Evolutionary conservation across 2,329 filamentous ascomycete species (phyloP), one percentile per base, ranked within the genome.

Genomic region (Phaeomoniella chlamydospora): DNA sequence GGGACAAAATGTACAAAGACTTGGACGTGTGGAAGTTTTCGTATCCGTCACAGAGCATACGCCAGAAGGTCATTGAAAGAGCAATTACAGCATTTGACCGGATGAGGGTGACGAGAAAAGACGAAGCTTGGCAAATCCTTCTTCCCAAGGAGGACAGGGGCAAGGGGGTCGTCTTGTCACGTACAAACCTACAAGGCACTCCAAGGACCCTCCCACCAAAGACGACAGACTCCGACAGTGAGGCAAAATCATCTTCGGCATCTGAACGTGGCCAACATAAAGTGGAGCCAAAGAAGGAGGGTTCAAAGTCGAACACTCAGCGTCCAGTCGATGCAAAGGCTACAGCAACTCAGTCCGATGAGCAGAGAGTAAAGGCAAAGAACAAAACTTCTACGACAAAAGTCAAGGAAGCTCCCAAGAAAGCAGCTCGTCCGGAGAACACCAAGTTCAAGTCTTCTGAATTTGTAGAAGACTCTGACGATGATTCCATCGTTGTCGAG

Each of bases 71-170:
- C 17, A 71, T 78, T 46, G 68, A 76, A 42, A 70, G 70, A 53
- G 72, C 74, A 37, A 68, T 77, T 46, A 68, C 67, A 36, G 72
- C 74, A 31, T 78, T 72, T 50, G 74, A 79, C 52, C 65, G 74
- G 36, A 62, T 71, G 54, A 63, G 74, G 17, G 56, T 78, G 13
- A 65, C 68, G 4, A 70, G 70, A 43, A 63, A 68, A 26, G 74
- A 78, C 47, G 68, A 68, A 47, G 55, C 72, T 14, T 79, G 74
- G 74, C 73, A 79, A 54, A 61, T 61, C 43, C 57, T 79, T 39
- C 59, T 78, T 37, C 71, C 71, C 5, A 65, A 65, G 45, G 64
- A 71, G 34, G 72, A 78, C 46, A 65, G 74, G 43, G 70, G 70
- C 31, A 74, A 77, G 48, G 74, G 74, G 34, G 75, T 69, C 42